These are phyloP conservation scores for Polymyxa betae DNA, from an alignment of 208 protist species.

Conservation along the genomic window DNA sequence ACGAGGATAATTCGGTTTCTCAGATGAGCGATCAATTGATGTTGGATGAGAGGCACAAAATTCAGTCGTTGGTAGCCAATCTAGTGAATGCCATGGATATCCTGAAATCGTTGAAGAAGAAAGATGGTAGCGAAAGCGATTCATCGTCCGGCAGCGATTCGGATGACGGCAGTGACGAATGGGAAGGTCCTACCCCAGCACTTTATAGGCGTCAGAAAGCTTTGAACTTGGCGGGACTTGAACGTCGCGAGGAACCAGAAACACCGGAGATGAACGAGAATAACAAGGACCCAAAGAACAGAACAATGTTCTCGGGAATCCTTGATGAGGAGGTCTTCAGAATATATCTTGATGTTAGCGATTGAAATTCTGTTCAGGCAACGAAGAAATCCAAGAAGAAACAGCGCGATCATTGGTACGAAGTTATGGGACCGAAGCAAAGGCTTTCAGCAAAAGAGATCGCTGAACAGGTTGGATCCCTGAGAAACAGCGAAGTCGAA, in stretches of 20 bases:
- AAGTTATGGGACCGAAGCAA: background rate
- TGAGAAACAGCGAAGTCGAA: background rate
- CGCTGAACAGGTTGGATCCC: background rate
- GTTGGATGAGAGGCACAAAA: background rate
- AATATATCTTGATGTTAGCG: background rate
- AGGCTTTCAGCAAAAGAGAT: background rate
- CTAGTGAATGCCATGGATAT: background rate
- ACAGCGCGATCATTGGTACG: background rate
- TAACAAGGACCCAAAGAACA: background rate
- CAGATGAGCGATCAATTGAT: background rate
- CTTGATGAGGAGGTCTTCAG: background rate
- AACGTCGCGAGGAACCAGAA: background rate
- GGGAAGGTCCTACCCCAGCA: background rate
- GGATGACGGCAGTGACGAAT: background rate
- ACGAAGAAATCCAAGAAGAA: background rate
- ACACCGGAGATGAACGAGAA: background rate
- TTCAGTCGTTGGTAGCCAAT: background rate
- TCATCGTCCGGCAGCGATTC: background rate
- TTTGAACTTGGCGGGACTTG: background rate
- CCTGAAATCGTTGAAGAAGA: background rate
- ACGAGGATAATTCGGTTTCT: background rate
- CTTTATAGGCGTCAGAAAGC: background rate
- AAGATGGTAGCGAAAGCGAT: background rate
- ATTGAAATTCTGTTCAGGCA: background rate
- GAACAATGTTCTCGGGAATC: background rate